Conservation (phyloP, 257 asterid genomes). For the Nicotiana paniculata region DNA sequence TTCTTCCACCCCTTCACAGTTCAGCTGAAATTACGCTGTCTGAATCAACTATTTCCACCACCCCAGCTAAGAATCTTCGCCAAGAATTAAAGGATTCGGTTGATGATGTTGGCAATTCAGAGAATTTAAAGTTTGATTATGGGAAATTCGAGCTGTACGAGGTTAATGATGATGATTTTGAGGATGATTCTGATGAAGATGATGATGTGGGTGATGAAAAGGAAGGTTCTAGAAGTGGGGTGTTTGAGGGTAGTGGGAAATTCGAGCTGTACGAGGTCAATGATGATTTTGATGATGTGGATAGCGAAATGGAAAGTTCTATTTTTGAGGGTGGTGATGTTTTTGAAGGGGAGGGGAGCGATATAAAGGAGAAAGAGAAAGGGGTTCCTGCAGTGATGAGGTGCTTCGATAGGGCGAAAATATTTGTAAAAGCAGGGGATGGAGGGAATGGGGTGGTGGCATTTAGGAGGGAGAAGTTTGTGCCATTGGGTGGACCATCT, state of each 20-base stretch:
- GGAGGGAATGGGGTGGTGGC: constrained; percentile 98
- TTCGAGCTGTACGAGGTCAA: constrained; percentile 67
- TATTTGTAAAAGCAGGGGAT: constrained; percentile 78
- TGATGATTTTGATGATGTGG: constrained; percentile 36
- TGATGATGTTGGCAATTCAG: constrained; percentile 14
- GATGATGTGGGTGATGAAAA: constrained; percentile 25
- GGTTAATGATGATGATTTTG: constrained; percentile 49
- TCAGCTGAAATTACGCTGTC: constrained; percentile 45
- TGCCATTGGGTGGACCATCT: constrained; percentile 92
- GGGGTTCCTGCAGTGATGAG: constrained; percentile 99
- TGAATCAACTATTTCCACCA: constrained; percentile 13
- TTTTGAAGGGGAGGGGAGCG: constrained; percentile 41
- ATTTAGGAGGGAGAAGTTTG: constrained; percentile 87
- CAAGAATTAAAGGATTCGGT: constrained; percentile 5
- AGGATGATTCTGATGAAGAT: constrained; percentile 31
- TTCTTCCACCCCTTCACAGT: constrained; percentile 3
- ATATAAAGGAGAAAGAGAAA: constrained; percentile 63
- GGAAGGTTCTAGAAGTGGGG: constrained; percentile 22
- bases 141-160: constrained; percentile 66
- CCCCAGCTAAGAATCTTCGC: background rate
- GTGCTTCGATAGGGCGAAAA: constrained; percentile 83
- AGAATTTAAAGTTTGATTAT: constrained; percentile 34
- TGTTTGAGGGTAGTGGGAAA: constrained; percentile 24
- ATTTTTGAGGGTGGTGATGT: constrained; percentile 17
- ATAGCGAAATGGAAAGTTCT: constrained; percentile 19